Evolutionary conservation across 2,329 filamentous ascomycete species (phyloP), one percentile per base, ranked within the genome.

Genomic region (Penicillium sp.): DNA sequence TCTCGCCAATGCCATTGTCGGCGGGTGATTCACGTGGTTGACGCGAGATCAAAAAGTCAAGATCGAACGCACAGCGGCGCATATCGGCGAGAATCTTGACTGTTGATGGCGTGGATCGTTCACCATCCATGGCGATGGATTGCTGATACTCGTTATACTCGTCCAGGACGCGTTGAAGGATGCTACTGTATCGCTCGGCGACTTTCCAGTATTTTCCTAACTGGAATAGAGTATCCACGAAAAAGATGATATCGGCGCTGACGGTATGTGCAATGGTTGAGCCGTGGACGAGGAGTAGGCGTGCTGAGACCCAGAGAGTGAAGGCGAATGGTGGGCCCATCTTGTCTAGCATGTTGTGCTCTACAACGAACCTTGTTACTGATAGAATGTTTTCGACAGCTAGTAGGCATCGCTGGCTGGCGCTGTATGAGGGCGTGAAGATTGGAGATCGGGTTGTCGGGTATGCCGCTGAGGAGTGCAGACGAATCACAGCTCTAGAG

Each of bases 391-490:
- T 89, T 70, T 93, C 89, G 10, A 96, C 93, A 1, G 93, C 92
- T 4, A 84, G 84, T 59, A 93, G 86, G 68, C 93, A 96, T 42
- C 90, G 83, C 70, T 96, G 91, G 53, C 86, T 89, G 31, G 93
- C 93, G 66, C 87, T 90, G 73, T 91, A 96, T 0, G 90, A 96
- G 0, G 92, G 90, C 0, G 90, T 93, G 77, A 96, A 97, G 52
- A 96, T 93, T 13, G 89, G 88, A 1, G 91, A 96, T 33, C 90
- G 84, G 4, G 90, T 94, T 5, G 91, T 96, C 4, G 93, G 93
- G 73, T 96, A 97, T 2, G 92, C 93, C 6, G 93, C 91, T 1
- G 91, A 96, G 0, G 92, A 96, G 77, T 96, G 92, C 25, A 96
- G 82, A 36, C 93, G 87, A 66, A 97, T 96, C 9, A 96, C 87